Evolutionary conservation across 495 filamentous ascomycete species (phyloP).

Genomic region (Penicillium pancosmium): DNA sequence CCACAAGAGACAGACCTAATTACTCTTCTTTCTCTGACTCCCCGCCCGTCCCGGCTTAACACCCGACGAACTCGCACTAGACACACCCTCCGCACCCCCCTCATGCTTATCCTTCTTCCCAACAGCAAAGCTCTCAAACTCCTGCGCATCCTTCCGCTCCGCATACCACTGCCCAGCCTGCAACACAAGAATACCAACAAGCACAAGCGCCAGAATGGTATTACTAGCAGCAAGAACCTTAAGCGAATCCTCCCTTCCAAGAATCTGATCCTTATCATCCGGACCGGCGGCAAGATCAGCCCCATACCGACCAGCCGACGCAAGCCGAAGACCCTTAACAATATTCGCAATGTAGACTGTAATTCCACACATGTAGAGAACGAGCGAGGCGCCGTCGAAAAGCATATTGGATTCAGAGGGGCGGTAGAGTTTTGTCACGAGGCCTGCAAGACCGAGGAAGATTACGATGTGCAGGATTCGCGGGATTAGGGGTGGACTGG

Average conservation of each 20-base stretch:
- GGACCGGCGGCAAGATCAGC: slow-evolving; percentile 42
- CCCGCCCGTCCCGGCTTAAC: slow-evolving; percentile 25
- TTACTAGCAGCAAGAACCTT: slow-evolving; percentile 94
- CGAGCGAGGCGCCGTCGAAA: slow-evolving; percentile 90
- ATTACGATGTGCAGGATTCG: slow-evolving; percentile 94
- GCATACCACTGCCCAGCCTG: slow-evolving; percentile 99
- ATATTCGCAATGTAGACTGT: slow-evolving; percentile 94
- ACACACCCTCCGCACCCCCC: not conserved
- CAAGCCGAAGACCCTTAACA: slow-evolving; percentile 84
- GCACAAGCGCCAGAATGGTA: slow-evolving; percentile 87
- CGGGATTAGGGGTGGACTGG: slow-evolving; percentile 84
- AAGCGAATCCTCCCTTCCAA: slow-evolving; percentile 80
- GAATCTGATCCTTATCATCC: slow-evolving; percentile 43
- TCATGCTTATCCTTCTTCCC: slow-evolving; percentile 44
- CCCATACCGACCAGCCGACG: slow-evolving; percentile 59
- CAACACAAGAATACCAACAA: slow-evolving; percentile 87
- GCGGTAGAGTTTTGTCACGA: slow-evolving; percentile 90
- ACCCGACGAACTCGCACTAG: slow-evolving; percentile 2
- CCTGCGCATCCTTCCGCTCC: slow-evolving; percentile 85
- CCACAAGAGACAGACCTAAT: slow-evolving; percentile 9
- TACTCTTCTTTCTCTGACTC: slow-evolving; percentile 32
- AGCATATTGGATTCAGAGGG: slow-evolving; percentile 91
- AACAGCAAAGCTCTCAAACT: slow-evolving; percentile 61
- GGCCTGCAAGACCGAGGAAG: slow-evolving; percentile 82
- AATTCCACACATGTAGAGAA: slow-evolving; percentile 88